phyloP scores from a whole-genome alignment of 2,329 filamentous ascomycete species.

The Pseudocercospora vitis region DNA sequence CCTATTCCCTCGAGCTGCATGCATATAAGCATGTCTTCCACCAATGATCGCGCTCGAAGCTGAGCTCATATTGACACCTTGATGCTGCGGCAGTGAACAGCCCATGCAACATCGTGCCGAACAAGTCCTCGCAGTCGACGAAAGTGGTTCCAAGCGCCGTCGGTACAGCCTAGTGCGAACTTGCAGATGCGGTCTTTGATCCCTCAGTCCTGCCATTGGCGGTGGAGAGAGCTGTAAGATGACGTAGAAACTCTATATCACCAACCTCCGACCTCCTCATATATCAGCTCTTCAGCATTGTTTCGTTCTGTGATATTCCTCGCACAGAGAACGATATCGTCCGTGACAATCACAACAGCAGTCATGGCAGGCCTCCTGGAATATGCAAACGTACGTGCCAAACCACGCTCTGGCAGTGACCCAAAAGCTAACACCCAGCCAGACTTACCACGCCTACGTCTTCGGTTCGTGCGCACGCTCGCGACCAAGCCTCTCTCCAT shows the following conservation, averaged over 20 bases:
- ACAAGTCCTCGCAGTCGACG: background rate
- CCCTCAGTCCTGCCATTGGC: conserved; percentile 2
- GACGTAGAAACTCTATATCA: conserved; percentile 7
- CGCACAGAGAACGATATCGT: background rate
- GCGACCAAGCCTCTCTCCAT: background rate
- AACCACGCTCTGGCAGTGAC: background rate
- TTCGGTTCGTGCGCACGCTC: conserved; percentile 21
- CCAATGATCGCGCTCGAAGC: background rate
- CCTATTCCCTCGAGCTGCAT: background rate
- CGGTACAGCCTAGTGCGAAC: background rate
- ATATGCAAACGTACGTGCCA: conserved; percentile 11
- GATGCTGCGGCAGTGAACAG: background rate
- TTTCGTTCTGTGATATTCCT: background rate
- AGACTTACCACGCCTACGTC: conserved; percentile 35
- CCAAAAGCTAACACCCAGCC: conserved; percentile 13
- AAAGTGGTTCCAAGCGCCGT: background rate
- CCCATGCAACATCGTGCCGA: background rate
- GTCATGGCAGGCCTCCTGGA: background rate
- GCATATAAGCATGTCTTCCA: background rate
- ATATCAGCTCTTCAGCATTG: background rate
- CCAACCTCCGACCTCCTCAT: conserved; percentile 5
- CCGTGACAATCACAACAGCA: background rate
- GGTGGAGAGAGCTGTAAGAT: conserved; percentile 3
- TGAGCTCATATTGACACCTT: conserved; percentile 1
- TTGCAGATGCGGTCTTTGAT: background rate